phyloP scores from a whole-genome alignment of 768 basidiomycete species.

The Lepiota venenata region DNA sequence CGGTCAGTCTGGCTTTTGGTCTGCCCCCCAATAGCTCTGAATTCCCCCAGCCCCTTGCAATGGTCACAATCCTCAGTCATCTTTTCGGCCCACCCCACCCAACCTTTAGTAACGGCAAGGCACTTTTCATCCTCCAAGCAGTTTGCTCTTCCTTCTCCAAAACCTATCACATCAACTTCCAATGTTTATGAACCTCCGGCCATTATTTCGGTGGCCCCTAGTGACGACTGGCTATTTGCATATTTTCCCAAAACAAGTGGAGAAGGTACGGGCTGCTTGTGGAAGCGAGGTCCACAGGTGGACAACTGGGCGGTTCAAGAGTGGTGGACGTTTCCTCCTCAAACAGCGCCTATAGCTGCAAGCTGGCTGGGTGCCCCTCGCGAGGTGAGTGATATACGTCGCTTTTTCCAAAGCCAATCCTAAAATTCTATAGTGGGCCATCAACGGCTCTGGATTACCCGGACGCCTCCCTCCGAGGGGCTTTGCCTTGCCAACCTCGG shows the following conservation, averaged over 20 bases:
- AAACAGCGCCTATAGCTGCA: conserved; percentile 57
- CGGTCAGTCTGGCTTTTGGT: conserved; percentile 35
- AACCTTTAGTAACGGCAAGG: conserved; percentile 56
- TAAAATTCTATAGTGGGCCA: conserved; percentile 45
- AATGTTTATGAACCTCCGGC: conserved; percentile 57
- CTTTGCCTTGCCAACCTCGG: conserved; percentile 48
- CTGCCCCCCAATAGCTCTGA: conserved; percentile 6
- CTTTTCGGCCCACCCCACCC: conserved; percentile 63
- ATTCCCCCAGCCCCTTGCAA: conserved; percentile 50
- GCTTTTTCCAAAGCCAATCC: conserved; percentile 5
- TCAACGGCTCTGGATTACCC: conserved; percentile 37
- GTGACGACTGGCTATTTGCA: conserved; percentile 66
- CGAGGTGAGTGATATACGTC: conserved; percentile 41
- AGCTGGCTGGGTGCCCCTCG: conserved; percentile 59
- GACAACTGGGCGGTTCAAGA: conserved; percentile 62
- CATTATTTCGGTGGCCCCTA: conserved; percentile 55
- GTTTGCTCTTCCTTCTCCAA: conserved; percentile 54
- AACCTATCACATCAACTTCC: conserved; percentile 42
- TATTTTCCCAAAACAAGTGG: conserved; percentile 61
- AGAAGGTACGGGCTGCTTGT: conserved; percentile 63
- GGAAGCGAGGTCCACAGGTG: conserved; percentile 55
- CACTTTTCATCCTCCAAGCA: conserved; percentile 71
- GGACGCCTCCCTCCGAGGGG: conserved; percentile 58
- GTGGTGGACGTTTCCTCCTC: conserved; percentile 48
- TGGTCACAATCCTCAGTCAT: conserved; percentile 72